Base-by-base conservation (phyloP, 805 yeast species). In the Teunomyces lycoperdinae region DNA sequence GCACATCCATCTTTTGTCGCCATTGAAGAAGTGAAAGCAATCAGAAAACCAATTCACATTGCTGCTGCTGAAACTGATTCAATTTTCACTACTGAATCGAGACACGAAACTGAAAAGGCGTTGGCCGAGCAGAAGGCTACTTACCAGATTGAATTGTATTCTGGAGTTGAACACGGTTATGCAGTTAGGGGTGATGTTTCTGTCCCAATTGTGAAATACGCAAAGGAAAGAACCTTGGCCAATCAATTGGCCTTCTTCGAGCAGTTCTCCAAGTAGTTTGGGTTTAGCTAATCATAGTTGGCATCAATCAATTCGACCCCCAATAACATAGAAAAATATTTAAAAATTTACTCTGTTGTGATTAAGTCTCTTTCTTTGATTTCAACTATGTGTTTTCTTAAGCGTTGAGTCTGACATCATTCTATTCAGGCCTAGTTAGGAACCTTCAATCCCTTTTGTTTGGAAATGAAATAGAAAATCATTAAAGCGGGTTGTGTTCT, bases 1-100 rank as follows among this genome's bases (percentile, higher is more conserved):
- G 94, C 92, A 7, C 97, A 91, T 67, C 97, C 97, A 5, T 85
- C 95, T 2, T 77, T 85, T 50, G 83, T 87, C 13, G 51, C 74
- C 9, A 74, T 77, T 31, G 90, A 81, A 35, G 96, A 87, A 59
- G 74, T 89, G 42, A 78, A 73, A 46, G 77, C 70, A 1, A 64
- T 90, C 55, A 32, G 33, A n/a, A 79, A 74, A 53, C 96, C 96
- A n/a, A 35, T 91, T 24, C 55, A 83, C 52, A 83, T 90, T 53
- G 74, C 87, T 16, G 88, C 87, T 48, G 95, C 96, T 45, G 89
- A 87, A 69, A 65, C 52, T n/a, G 97, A 91, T 62, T 45, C 60
- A 0, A 70, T 77, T 44, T 91, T 84, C 77, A 60, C 89, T 2
- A 64, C 64, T 0, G 92, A 87, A 46, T 67, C 80, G 57, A 83